Evolutionary conservation across 768 basidiomycete species (phyloP).

Genomic region (Scleroderma citrinum): DNA sequence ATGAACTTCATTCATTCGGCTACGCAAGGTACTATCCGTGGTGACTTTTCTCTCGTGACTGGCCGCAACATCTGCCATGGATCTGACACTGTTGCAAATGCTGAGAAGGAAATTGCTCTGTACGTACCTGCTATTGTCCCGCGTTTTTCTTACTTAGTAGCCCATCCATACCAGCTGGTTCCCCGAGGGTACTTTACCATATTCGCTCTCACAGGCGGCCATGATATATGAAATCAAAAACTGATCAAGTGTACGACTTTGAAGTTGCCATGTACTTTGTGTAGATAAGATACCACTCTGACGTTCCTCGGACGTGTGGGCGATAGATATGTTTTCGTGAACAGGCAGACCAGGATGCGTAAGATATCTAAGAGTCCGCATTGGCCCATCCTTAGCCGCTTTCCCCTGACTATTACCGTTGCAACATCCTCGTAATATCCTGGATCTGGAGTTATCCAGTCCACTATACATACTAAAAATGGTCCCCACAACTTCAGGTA

Average conservation of each 20-base stretch:
- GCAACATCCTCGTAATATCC: too few relatives aligned
- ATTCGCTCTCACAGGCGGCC: conserved; percentile 52
- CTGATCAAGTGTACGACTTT: neutral
- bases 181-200: conserved; percentile 79
- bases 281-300: conserved; percentile 15
- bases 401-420: too few relatives aligned
- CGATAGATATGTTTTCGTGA: too few relatives aligned
- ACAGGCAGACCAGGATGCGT: too few relatives aligned
- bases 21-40: conserved; percentile 81
- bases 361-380: too few relatives aligned
- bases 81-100: conserved; percentile 82
- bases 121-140: conserved; percentile 35
- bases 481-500: too few relatives aligned
- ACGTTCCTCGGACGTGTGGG: neutral
- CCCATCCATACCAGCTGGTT: conserved; percentile 63
- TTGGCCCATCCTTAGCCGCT: too few relatives aligned
- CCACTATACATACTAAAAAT: too few relatives aligned
- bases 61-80: conserved; percentile 95
- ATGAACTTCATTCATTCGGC: neutral
- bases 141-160: conserved; percentile 3
- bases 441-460: too few relatives aligned
- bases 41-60: conserved; percentile 89
- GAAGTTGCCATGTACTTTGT: conserved; percentile 4
- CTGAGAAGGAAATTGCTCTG: conserved; percentile 93
- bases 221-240: conserved; percentile 78